A percentile compares a stretch with the other conserved stretches of the same genome.
phyloP scores from a whole-genome alignment of 2,329 filamentous ascomycete species.

The Fusarium falciforme region DNA sequence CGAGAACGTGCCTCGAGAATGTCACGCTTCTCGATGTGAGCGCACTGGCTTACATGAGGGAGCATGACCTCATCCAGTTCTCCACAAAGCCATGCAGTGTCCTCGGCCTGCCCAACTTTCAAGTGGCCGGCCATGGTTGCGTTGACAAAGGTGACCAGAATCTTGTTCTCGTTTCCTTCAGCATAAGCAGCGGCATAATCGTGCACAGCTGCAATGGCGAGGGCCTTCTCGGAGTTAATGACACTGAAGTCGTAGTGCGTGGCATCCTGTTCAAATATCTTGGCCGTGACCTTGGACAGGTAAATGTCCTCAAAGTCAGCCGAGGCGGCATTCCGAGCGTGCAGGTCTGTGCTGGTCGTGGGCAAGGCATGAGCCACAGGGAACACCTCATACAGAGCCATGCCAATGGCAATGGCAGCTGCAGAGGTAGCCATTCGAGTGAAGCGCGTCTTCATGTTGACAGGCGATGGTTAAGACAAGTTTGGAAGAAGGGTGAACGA shows the following conservation, averaged over 20 bases:
- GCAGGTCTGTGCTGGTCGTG: background rate
- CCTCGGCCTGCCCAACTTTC: background rate
- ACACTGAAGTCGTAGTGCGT: background rate
- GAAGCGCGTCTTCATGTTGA: background rate
- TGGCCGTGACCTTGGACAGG: background rate
- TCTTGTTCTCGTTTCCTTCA: background rate
- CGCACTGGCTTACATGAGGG: background rate
- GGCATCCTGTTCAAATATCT: background rate
- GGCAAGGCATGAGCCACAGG: background rate
- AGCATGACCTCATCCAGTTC: background rate
- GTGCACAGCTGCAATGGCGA: background rate
- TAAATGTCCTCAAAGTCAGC: background rate
- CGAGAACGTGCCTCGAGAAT: background rate
- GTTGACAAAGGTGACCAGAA: background rate
- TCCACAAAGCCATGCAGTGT: background rate
- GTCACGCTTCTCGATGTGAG: background rate
- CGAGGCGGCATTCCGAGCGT: background rate
- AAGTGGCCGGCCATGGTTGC: background rate
- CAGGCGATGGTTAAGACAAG: background rate
- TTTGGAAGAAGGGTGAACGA: background rate
- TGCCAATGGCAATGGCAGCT: background rate
- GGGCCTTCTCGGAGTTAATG: background rate
- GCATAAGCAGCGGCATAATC: background rate
- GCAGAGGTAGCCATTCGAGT: background rate
- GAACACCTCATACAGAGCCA: background rate